These are phyloP conservation scores for Diplodia seriata DNA, from an alignment of 2,329 filamentous ascomycete genomes.

Conservation along the genomic window DNA sequence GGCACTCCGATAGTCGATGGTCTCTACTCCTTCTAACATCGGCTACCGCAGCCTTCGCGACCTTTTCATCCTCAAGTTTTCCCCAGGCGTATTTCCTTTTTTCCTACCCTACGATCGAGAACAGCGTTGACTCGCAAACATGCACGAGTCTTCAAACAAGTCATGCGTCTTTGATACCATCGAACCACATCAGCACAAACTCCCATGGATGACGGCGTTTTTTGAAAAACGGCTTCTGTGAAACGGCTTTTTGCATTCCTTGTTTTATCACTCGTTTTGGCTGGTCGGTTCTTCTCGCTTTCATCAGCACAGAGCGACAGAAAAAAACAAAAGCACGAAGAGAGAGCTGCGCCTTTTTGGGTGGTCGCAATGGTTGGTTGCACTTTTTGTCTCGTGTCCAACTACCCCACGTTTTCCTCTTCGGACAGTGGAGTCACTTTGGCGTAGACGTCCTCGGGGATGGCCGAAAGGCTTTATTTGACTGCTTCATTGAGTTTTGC, in stretches of 20 bases:
- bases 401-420: neutral
- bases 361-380: constrained; percentile 6
- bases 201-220: constrained; percentile 9
- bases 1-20: neutral
- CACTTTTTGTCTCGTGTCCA: neutral
- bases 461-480: constrained; percentile 3
- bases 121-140: constrained; percentile 10
- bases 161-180: constrained; percentile 3
- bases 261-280: neutral
- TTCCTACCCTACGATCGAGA: neutral
- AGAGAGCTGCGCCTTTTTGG: constrained; percentile 4
- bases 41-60: neutral
- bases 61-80: neutral
- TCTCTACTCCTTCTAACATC: neutral
- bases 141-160: neutral
- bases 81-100: neutral
- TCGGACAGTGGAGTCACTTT: neutral
- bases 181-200: neutral
- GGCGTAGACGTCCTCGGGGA: constrained; percentile 7
- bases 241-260: constrained; percentile 3
- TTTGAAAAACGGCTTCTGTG: constrained; percentile 11
- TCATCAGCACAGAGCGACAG: neutral
- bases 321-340: neutral
- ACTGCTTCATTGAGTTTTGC: neutral
- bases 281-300: neutral